phyloP scores from a whole-genome alignment of 2,329 filamentous ascomycete genomes.

The Cercospora brassicicola region DNA sequence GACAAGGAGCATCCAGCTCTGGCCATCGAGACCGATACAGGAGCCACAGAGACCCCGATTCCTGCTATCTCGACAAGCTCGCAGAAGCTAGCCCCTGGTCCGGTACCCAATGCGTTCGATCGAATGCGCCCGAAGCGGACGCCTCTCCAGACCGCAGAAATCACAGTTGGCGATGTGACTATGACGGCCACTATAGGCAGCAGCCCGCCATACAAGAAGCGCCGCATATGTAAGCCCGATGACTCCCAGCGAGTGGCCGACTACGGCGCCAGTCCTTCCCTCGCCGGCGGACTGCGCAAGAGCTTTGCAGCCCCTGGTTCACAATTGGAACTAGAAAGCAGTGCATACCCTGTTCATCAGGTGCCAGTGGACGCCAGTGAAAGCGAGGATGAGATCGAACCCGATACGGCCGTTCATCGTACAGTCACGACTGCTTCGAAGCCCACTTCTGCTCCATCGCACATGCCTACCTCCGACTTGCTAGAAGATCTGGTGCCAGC shows the following conservation, averaged over 20 bases:
- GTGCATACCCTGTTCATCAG: conserved; percentile 19
- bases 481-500: conserved; percentile 30
- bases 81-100: conserved; percentile 44
- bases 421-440: background rate
- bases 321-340: conserved; percentile 34
- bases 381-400: conserved; percentile 27
- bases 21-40: background rate
- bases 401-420: background rate
- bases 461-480: conserved; percentile 23
- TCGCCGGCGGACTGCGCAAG: conserved; percentile 47
- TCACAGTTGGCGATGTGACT: conserved; percentile 70
- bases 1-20: background rate
- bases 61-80: conserved; percentile 34
- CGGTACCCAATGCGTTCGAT: conserved; percentile 63
- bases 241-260: conserved; percentile 46
- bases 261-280: conserved; percentile 43
- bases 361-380: background rate
- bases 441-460: background rate
- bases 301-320: conserved; percentile 59
- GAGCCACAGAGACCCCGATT: conserved; percentile 30
- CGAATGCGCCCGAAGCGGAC: conserved; percentile 64
- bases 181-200: conserved; percentile 63
- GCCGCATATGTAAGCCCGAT: conserved; percentile 46
- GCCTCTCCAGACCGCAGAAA: conserved; percentile 66
- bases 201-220: conserved; percentile 48